A percentile compares a stretch with the other conserved stretches of the same genome.
phyloP scores from a whole-genome alignment of 2,329 filamentous ascomycete genomes.

The Exophiala bonariae region DNA sequence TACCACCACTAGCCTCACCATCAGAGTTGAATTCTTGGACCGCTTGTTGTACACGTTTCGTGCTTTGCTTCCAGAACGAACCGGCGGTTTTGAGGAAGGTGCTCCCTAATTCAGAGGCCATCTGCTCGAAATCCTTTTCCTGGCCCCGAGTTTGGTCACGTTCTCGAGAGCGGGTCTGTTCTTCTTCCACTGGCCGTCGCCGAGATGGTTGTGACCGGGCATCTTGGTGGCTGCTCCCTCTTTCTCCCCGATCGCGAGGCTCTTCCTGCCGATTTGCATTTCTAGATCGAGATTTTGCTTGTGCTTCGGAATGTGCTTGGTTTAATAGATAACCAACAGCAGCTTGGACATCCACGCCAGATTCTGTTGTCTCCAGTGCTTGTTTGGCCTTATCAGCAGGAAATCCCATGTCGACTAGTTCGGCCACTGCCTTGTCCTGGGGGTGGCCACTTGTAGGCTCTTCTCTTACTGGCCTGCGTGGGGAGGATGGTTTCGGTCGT shows the following conservation, averaged over 20 bases:
- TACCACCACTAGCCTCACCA: conserved; percentile 65
- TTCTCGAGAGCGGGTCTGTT: conserved; percentile 12
- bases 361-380: conserved; percentile 77
- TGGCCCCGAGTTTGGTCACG: conserved; percentile 40
- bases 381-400: conserved; percentile 77
- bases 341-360: conserved; percentile 76
- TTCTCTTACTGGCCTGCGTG: conserved; percentile 18
- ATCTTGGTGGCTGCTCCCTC: conserved; percentile 50
- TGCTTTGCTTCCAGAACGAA: conserved; percentile 89
- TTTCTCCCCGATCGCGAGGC: conserved; percentile 30
- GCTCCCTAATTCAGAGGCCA: conserved; percentile 77
- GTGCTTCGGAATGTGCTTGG: conserved; percentile 82
- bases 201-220: conserved; percentile 49
- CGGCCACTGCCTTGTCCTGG: conserved; percentile 77
- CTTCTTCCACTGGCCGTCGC: conserved; percentile 22
- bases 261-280: conserved; percentile 11
- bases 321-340: conserved; percentile 89
- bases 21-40: conserved; percentile 78
- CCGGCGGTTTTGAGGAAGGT: conserved; percentile 92
- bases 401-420: conserved; percentile 94
- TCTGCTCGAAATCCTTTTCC: conserved; percentile 75
- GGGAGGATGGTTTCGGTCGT: conserved; percentile 8
- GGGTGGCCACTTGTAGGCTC: conserved; percentile 43
- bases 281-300: conserved; percentile 57
- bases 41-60: conserved; percentile 89